Evolutionary conservation across 192 early-diverging fungal species (phyloP), one percentile per base, ranked within the genome.

Genomic region (Entomortierella parvispora): DNA sequence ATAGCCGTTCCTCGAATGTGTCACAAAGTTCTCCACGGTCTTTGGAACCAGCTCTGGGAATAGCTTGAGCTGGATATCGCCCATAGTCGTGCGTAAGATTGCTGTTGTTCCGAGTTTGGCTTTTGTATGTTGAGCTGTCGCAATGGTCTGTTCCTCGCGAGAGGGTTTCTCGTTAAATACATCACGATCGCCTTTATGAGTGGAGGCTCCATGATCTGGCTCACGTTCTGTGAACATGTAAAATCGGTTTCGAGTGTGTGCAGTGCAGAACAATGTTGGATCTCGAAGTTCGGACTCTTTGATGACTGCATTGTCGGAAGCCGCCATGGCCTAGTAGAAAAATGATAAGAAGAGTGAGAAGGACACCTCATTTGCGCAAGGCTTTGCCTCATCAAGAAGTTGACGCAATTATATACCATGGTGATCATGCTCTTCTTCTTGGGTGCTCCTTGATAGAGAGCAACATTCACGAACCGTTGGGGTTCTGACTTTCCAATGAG

Each of bases 81-180:
- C 97, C 33, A 90, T 79, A 0, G 95, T 94, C 4, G 96, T 99
- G 61, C 94, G 94, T 6, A 99, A 34, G 33, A 95, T 90, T 3
- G 94, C 96, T 8, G 85, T 81, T 22, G 84, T 86, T 22, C 91
- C 93, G 9, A 93, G 82, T 17, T 85, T 58, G 26, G 86, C 86
- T 47, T 91, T 88, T 14, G 85, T 87, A 20, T 87, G 75, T 54
- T 89, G 81, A 0, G 84, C 80, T 0, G 90, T 78, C 0, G 96
- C 96, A 40, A 97, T 89, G 0, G 94, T 95, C 56, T 96, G 96
- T 82, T 99, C 97, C 70, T 98, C 96, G 31, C 93, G 85, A 0
- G 96, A 93, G 0, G 97, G 97, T 69, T 96, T 96, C 66, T 99
- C 97, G 83, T 99, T 99, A 70, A 96, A 99, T 37, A 98, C 90